These are phyloP conservation scores for Durusdinium trenchii DNA, from an alignment of 73 alveolate species.

Conservation along the genomic window DNA sequence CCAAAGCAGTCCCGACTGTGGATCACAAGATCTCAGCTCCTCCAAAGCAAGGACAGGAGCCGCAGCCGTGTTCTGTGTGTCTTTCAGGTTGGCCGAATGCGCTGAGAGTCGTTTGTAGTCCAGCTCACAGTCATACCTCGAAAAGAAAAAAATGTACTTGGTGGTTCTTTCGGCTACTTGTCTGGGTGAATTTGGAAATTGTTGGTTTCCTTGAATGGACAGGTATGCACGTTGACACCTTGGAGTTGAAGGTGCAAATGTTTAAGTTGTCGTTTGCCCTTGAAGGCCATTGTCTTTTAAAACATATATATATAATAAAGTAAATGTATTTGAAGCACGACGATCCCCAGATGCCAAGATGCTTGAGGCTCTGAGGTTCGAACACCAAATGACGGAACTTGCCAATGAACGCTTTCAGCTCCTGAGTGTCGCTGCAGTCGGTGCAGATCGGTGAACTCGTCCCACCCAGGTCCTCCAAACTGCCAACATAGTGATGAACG, in stretches of 20 bases:
- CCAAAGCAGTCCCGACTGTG: too few species aligned
- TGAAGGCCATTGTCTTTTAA: too few species aligned
- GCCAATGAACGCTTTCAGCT: conserved; percentile 38
- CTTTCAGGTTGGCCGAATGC: neutral
- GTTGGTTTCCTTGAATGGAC: too few species aligned
- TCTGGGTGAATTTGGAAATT: too few species aligned
- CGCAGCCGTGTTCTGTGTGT: neutral
- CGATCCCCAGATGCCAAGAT: too few species aligned
- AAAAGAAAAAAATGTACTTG: neutral
- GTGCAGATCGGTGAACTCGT: neutral
- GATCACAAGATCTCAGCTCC: too few species aligned
- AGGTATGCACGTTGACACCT: too few species aligned
- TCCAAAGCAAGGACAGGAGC: conserved; percentile 36
- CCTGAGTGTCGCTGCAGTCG: neutral
- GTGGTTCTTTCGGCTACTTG: too few species aligned
- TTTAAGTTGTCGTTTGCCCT: too few species aligned
- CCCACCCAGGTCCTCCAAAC: conserved; percentile 16
- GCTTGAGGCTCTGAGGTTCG: conserved; percentile 54
- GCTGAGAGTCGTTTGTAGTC: conserved; percentile 80
- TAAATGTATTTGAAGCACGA: too few species aligned
- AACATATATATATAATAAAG: too few species aligned
- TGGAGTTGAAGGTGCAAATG: too few species aligned
- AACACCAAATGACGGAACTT: conserved; percentile 81
- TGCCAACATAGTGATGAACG: conserved; percentile 44
- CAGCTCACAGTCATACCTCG: conserved; percentile 84